phyloP scores from a whole-genome alignment of 805 yeast genomes.

The Myxozyma mucilagina region DNA sequence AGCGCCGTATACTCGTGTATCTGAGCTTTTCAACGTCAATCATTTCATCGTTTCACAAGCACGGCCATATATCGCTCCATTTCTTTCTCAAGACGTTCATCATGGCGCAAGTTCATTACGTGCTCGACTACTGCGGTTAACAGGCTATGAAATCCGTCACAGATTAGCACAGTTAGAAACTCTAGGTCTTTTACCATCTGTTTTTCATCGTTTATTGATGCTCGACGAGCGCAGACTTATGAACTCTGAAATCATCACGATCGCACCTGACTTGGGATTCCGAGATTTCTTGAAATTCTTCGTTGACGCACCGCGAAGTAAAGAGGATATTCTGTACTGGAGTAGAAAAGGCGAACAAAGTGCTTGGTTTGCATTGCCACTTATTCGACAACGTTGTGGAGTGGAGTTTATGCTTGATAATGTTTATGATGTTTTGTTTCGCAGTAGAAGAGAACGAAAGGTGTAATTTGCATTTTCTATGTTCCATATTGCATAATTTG shows the following conservation, averaged over 20 bases:
- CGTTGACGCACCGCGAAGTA: constrained; percentile 61
- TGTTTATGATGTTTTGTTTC: constrained; percentile 34
- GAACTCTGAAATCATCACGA: constrained; percentile 46
- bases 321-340: constrained; percentile 84
- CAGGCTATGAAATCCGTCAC: constrained; percentile 80
- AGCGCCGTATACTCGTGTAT: constrained; percentile 81
- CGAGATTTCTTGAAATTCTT: constrained; percentile 57
- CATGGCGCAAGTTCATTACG: constrained; percentile 51
- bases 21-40: constrained; percentile 92
- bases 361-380: constrained; percentile 87
- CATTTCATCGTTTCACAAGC: constrained; percentile 90
- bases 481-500: background rate
- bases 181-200: constrained; percentile 69
- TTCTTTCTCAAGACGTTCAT: constrained; percentile 77
- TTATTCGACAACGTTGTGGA: constrained; percentile 83
- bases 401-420: constrained; percentile 88
- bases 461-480: background rate
- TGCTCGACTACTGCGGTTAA: constrained; percentile 52
- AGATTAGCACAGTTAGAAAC: constrained; percentile 77
- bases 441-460: constrained; percentile 9
- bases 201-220: constrained; percentile 71
- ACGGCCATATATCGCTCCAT: constrained; percentile 89
- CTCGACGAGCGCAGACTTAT: constrained; percentile 71
- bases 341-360: constrained; percentile 85
- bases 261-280: constrained; percentile 72